These are phyloP conservation scores for Rhizopus microsporus DNA, from an alignment of 371 early-diverging fungal genomes.

Conservation along the genomic window DNA sequence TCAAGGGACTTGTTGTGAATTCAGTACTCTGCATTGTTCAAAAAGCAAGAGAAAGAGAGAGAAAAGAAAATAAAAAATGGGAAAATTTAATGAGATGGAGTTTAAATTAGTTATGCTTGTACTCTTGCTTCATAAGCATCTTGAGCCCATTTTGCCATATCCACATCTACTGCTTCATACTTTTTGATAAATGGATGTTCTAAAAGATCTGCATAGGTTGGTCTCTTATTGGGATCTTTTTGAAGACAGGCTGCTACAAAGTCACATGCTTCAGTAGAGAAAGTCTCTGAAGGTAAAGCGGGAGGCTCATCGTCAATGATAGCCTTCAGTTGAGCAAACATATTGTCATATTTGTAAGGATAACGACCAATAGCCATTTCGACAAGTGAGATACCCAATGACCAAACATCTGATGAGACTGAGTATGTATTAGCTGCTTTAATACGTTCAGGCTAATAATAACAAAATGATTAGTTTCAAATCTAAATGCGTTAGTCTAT, in stretches of 20 bases:
- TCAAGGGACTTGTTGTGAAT: constrained; percentile 61
- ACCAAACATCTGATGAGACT: constrained; percentile 86
- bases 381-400: constrained; percentile 90
- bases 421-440: constrained; percentile 66
- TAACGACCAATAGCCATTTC: constrained; percentile 90
- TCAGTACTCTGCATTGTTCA: constrained; percentile 34
- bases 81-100: constrained; percentile 1
- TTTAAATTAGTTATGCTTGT: neutral
- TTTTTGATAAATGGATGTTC: constrained; percentile 75
- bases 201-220: constrained; percentile 70
- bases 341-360: constrained; percentile 69
- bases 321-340: constrained; percentile 88
- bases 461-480: neutral
- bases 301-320: constrained; percentile 86
- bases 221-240: constrained; percentile 73
- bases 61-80: constrained; percentile 7
- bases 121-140: constrained; percentile 25
- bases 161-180: constrained; percentile 64
- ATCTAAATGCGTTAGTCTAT: neutral
- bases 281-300: constrained; percentile 58
- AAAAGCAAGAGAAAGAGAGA: constrained; percentile 10
- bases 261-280: constrained; percentile 72
- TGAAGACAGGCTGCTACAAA: constrained; percentile 81
- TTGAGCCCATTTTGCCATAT: constrained; percentile 83
- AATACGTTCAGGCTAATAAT: constrained; percentile 77